These are phyloP conservation scores for Dothistroma septosporum DNA, from an alignment of 2,329 filamentous ascomycete genomes.

Conservation along the genomic window DNA sequence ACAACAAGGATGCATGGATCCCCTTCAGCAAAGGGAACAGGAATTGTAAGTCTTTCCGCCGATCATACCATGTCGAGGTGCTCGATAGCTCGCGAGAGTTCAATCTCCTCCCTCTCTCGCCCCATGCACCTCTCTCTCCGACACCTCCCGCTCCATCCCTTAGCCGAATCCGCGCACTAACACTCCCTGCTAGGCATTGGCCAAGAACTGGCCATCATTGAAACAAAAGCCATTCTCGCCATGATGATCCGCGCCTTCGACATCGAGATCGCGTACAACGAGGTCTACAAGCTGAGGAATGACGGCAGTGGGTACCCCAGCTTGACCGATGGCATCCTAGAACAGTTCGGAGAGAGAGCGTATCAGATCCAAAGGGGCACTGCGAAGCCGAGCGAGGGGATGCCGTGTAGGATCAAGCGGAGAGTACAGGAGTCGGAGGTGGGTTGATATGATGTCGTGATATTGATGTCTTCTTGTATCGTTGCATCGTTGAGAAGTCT, in stretches of 20 bases:
- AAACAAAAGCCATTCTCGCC: conserved; percentile 49
- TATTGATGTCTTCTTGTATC: background rate
- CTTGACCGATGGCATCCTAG: conserved; percentile 25
- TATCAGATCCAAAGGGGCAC: conserved; percentile 35
- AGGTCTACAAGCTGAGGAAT: conserved; percentile 32
- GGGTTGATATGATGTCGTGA: no score
- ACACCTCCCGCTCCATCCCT: no score
- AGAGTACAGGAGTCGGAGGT: background rate
- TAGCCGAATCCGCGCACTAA: background rate
- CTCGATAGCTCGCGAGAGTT: no score
- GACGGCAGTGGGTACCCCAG: conserved; percentile 36
- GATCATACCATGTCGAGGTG: background rate
- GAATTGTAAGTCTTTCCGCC: conserved; percentile 40
- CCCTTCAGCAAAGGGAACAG: conserved; percentile 54
- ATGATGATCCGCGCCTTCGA: conserved; percentile 51
- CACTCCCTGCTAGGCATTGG: conserved; percentile 39
- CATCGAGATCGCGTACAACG: conserved; percentile 41
- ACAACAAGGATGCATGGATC: conserved; percentile 47
- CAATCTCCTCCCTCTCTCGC: no score
- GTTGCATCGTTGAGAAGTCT: background rate
- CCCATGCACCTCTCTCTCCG: no score
- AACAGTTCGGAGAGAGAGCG: conserved; percentile 33
- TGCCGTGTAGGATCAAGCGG: conserved; percentile 32
- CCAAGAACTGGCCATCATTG: conserved; percentile 53
- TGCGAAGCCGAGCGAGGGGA: conserved; percentile 34